These are phyloP conservation scores for Oxytropis ochrocephala DNA, from an alignment of 306 rosid species.

Conservation along the genomic window DNA sequence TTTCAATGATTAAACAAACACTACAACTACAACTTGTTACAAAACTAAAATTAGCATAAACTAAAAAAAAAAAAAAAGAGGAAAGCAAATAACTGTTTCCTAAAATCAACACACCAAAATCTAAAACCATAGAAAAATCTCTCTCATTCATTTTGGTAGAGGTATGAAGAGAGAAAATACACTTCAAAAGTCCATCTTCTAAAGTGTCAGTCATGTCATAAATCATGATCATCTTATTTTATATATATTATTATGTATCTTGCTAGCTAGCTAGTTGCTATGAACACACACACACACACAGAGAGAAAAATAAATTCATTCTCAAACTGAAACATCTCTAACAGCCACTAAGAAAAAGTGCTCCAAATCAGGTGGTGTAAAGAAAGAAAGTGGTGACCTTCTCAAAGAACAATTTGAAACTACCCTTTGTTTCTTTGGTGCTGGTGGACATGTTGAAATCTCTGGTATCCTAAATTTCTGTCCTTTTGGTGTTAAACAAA, in stretches of 20 bases:
- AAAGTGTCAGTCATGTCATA: slow-evolving; percentile 2
- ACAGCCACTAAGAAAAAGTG: slow-evolving; percentile 62
- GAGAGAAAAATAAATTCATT: too few species aligned
- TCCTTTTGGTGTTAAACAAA: slow-evolving; percentile 82
- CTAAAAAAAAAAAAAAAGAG: slow-evolving; percentile 1
- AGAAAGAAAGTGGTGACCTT: slow-evolving; percentile 74
- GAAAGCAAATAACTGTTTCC: slow-evolving; percentile 23
- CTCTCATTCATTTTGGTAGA: slow-evolving; percentile 8
- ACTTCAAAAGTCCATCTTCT: slow-evolving; percentile 36
- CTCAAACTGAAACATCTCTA: slow-evolving; percentile 66
- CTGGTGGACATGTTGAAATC: slow-evolving; percentile 75
- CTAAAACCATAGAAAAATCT: slow-evolving; percentile 12
- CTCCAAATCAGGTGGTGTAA: slow-evolving; percentile 84
- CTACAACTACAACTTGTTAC: slow-evolving; percentile 50
- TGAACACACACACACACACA: slow-evolving; percentile 18
- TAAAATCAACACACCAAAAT: slow-evolving; percentile 35
- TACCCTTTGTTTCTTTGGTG: slow-evolving; percentile 75
- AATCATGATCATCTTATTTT: slow-evolving; percentile 11
- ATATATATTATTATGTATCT: slow-evolving; percentile 8
- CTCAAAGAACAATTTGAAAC: slow-evolving; percentile 45
- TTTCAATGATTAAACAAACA: slow-evolving; percentile 37
- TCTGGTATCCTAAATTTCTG: slow-evolving; percentile 72
- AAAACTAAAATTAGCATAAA: slow-evolving; percentile 31
- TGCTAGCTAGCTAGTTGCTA: not conserved
- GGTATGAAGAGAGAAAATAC: slow-evolving; percentile 4